Evolutionary conservation across 768 basidiomycete species (phyloP).

Genomic region (Tricholoma flavovirens): DNA sequence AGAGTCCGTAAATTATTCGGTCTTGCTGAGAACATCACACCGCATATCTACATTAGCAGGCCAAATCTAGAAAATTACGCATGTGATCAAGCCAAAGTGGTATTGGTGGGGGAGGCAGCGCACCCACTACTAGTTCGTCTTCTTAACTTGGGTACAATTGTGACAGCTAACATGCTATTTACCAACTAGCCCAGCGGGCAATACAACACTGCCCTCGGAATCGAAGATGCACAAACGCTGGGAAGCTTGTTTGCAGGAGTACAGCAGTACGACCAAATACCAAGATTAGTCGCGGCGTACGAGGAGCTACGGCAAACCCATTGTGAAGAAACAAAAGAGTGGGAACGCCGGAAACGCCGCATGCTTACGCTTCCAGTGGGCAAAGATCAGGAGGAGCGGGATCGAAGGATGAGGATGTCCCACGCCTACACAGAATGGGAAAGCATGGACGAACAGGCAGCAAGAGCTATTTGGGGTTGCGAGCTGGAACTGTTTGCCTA

Average conservation of each 20-base stretch:
- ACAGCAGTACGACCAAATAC: constrained; percentile 39
- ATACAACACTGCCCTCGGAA: constrained; percentile 43
- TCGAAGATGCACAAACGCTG: constrained; percentile 61
- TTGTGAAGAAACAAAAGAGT: constrained; percentile 38
- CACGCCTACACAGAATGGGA: constrained; percentile 28
- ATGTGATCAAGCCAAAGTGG: constrained; percentile 40
- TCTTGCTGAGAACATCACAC: constrained; percentile 22
- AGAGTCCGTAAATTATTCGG: constrained; percentile 31
- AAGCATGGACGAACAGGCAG: constrained; percentile 40
- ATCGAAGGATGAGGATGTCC: constrained; percentile 33
- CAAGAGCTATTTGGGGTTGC: constrained; percentile 47
- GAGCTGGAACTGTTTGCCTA: constrained; percentile 45
- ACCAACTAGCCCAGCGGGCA: constrained; percentile 44
- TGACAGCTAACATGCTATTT: not conserved
- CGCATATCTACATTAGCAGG: constrained; percentile 24
- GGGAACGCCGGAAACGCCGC: constrained; percentile 39
- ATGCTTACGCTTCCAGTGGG: constrained; percentile 41
- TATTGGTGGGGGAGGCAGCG: constrained; percentile 57
- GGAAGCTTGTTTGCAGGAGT: constrained; percentile 55
- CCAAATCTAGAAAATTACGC: constrained; percentile 41
- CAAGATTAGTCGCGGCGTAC: constrained; percentile 46
- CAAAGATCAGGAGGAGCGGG: constrained; percentile 38
- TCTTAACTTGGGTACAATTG: not conserved
- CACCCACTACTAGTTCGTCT: constrained; percentile 45
- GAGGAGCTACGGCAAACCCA: constrained; percentile 54